A percentile compares a stretch with the other conserved stretches of the same genome.
Evolutionary conservation across 257 asterid species (phyloP).

Genomic region (Solanum paucissectum): DNA sequence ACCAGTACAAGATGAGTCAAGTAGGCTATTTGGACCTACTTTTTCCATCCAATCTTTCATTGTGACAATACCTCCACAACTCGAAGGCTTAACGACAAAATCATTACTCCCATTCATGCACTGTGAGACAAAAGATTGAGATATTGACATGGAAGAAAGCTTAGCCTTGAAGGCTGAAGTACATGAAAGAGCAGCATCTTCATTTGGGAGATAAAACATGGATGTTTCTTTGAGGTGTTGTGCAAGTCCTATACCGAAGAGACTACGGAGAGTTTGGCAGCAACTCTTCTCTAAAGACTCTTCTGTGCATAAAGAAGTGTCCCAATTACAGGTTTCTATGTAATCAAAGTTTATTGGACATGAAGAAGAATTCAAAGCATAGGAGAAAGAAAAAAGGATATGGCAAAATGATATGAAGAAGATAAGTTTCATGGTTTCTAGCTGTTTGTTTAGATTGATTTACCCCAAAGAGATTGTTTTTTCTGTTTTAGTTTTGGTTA

Average conservation of each 20-base stretch:
- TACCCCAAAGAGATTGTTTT: not conserved
- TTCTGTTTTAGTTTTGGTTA: not conserved
- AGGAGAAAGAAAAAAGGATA: not conserved
- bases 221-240: slow-evolving; percentile 29
- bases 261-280: slow-evolving; percentile 46
- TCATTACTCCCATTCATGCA: slow-evolving; percentile 43
- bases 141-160: slow-evolving; percentile 10
- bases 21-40: slow-evolving; percentile 10
- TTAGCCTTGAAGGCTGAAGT: slow-evolving; percentile 12
- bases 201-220: slow-evolving; percentile 36
- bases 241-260: slow-evolving; percentile 43
- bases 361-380: slow-evolving; percentile 16
- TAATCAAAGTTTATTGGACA: slow-evolving; percentile 47
- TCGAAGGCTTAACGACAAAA: slow-evolving; percentile 12
- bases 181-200: slow-evolving; percentile 32
- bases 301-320: slow-evolving; percentile 32
- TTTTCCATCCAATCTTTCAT: slow-evolving; percentile 24
- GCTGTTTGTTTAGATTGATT: not conserved
- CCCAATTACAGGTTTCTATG: slow-evolving; percentile 48
- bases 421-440: not conserved
- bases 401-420: not conserved
- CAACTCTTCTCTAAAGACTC: slow-evolving; percentile 22
- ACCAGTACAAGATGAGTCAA: slow-evolving; percentile 40
- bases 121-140: slow-evolving; percentile 2
- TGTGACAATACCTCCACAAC: slow-evolving; percentile 43